A percentile compares a stretch with the other conserved stretches of the same genome.
These are phyloP conservation scores for Hericium rajendrae DNA, from an alignment of 768 basidiomycete genomes.

Conservation along the genomic window DNA sequence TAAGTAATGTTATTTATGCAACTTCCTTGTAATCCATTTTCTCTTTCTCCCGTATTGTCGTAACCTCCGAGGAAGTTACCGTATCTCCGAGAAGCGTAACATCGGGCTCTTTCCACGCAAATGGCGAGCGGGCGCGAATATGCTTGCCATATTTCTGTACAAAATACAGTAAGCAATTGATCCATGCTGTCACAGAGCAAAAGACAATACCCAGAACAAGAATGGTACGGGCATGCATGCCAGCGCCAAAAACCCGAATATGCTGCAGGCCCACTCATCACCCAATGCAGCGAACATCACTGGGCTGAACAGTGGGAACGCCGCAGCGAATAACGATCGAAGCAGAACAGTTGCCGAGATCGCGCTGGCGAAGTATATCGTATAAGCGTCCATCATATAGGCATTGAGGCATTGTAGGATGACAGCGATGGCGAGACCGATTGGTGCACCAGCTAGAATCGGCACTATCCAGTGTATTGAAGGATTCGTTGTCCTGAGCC, in stretches of 20 bases:
- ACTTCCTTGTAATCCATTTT: neutral
- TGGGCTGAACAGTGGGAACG: slow-evolving; percentile 52
- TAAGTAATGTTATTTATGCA: no score
- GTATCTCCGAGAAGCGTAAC: neutral
- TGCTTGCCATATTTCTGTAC: slow-evolving; percentile 41
- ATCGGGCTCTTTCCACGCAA: slow-evolving; percentile 32
- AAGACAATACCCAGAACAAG: slow-evolving; percentile 40
- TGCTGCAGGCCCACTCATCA: slow-evolving; percentile 43
- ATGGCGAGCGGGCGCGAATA: slow-evolving; percentile 36
- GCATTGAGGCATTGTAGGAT: slow-evolving; percentile 57
- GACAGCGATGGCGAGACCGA: slow-evolving; percentile 55
- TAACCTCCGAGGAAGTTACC: neutral
- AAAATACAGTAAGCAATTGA: slow-evolving; percentile 3
- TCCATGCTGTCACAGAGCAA: neutral
- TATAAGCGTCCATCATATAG: slow-evolving; percentile 67
- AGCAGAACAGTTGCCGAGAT: slow-evolving; percentile 61
- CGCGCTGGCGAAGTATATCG: slow-evolving; percentile 56
- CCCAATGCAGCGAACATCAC: slow-evolving; percentile 43
- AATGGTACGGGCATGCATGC: slow-evolving; percentile 47
- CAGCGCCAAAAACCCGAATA: slow-evolving; percentile 43
- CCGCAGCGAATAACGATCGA: slow-evolving; percentile 51
- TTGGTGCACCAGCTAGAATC: slow-evolving; percentile 56
- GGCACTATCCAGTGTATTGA: slow-evolving; percentile 58
- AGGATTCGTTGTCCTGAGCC: slow-evolving; percentile 38
- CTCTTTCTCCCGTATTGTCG: neutral